Conservation (phyloP, 305 asterid species). For the Caryopteris hybrid region DNA sequence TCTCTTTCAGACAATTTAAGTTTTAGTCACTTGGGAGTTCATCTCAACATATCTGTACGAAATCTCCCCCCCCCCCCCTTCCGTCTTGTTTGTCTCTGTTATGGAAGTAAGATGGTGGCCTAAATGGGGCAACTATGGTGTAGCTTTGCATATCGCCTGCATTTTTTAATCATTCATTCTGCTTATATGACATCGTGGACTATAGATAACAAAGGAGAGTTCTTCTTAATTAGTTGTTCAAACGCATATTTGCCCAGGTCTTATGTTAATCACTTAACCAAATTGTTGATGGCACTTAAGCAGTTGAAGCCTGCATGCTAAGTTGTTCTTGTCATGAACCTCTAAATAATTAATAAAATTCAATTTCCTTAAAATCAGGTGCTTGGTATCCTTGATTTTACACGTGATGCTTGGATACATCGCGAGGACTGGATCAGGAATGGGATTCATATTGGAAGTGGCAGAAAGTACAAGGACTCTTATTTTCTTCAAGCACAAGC, state of each 20-base stretch:
- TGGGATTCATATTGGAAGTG: slow-evolving; percentile 74
- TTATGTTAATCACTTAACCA: not conserved
- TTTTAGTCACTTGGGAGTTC: not conserved
- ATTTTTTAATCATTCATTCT: not conserved
- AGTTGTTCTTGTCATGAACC: not conserved
- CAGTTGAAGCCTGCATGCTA: not conserved
- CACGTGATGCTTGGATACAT: slow-evolving; percentile 90
- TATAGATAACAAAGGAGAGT: not conserved
- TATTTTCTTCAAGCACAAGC: slow-evolving; percentile 88
- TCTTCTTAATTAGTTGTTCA: not conserved
- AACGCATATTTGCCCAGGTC: not conserved
- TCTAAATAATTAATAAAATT: not conserved
- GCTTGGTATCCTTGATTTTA: slow-evolving; percentile 75
- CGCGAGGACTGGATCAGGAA: slow-evolving; percentile 88
- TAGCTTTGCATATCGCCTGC: not conserved
- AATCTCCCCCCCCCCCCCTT: too few relatives aligned
- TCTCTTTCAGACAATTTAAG: not conserved
- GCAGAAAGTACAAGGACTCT: slow-evolving; percentile 91
- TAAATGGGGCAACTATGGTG: not conserved
- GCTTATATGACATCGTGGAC: not conserved
- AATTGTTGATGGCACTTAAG: not conserved
- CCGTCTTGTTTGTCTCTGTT: not conserved
- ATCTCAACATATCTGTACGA: not conserved
- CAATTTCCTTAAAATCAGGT: slow-evolving; percentile 37
- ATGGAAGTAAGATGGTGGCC: not conserved